A percentile compares a stretch with the other conserved stretches of the same genome.
Evolutionary conservation across 2,329 filamentous ascomycete genomes (phyloP).

Genomic region (Paradendryphiella salina): DNA sequence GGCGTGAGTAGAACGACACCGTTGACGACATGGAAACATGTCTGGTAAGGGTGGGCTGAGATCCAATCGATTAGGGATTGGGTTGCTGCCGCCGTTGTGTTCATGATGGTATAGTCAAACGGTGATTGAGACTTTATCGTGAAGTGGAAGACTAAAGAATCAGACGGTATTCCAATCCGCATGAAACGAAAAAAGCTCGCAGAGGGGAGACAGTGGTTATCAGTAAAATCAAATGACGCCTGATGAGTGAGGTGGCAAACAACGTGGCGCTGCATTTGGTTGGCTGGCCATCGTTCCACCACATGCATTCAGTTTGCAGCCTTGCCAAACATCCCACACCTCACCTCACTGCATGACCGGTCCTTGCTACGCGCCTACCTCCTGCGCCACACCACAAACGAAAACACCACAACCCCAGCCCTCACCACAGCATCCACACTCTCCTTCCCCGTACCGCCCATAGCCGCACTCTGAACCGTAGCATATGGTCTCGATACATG

Average conservation of each 20-base stretch:
- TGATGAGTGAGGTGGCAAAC: neutral
- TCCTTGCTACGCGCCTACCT: neutral
- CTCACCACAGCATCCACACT: neutral
- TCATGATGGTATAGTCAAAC: neutral
- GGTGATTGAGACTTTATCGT: neutral
- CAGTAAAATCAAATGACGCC: neutral
- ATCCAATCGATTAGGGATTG: slow-evolving; percentile 25
- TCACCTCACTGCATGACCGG: neutral
- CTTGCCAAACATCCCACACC: neutral
- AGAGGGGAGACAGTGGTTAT: neutral
- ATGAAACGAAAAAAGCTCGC: neutral
- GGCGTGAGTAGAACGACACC: slow-evolving; percentile 29
- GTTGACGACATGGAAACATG: slow-evolving; percentile 29
- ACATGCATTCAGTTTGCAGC: neutral
- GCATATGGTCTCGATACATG: neutral
- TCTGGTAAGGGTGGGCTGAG: slow-evolving; percentile 30
- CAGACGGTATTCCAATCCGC: neutral
- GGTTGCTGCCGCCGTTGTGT: slow-evolving; percentile 1
- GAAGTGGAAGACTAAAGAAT: neutral
- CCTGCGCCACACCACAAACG: neutral
- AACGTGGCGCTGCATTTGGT: slow-evolving; percentile 4
- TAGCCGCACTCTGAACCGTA: slow-evolving; percentile 1
- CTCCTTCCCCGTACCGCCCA: neutral
- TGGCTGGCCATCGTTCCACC: neutral
- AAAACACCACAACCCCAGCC: neutral